phyloP scores from a whole-genome alignment of 2,329 filamentous ascomycete species.

The Penicillium sumatraense region DNA sequence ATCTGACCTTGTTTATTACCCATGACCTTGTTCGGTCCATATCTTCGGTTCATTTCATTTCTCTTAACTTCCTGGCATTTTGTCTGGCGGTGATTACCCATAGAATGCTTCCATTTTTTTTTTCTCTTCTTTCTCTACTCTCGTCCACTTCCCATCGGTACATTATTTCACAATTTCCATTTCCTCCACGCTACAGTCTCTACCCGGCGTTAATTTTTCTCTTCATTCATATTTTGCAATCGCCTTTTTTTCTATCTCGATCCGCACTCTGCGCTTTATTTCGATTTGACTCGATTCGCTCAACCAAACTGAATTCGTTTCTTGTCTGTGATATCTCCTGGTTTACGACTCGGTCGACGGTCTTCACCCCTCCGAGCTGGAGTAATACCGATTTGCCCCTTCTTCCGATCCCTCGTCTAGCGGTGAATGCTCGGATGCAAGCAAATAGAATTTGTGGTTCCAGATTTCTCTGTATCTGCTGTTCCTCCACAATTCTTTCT shows the following conservation, averaged over 20 bases:
- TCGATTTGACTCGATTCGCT: constrained; percentile 3
- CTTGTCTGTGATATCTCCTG: background rate
- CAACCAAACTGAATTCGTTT: background rate
- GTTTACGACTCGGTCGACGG: background rate
- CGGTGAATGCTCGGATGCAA: background rate
- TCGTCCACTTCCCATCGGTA: constrained; percentile 36
- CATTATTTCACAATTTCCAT: constrained; percentile 35
- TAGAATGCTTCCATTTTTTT: constrained; percentile 40
- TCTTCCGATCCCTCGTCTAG: background rate
- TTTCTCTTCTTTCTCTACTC: constrained; percentile 29
- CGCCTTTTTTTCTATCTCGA: constrained; percentile 11
- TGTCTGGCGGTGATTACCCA: constrained; percentile 41
- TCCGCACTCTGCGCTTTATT: background rate
- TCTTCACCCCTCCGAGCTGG: background rate
- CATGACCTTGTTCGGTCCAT: constrained; percentile 36
- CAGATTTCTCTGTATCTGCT: background rate
- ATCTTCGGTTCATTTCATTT: constrained; percentile 40
- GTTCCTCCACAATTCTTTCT: constrained; percentile 9
- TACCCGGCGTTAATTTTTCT: constrained; percentile 25
- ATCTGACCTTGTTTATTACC: constrained; percentile 32
- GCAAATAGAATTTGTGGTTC: background rate
- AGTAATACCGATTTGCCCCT: background rate
- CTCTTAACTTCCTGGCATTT: constrained; percentile 41
- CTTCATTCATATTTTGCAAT: constrained; percentile 20
- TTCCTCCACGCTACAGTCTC: constrained; percentile 22